Base-by-base conservation (phyloP, 2,329 filamentous ascomycete species). In the Exophiala spinifera region DNA sequence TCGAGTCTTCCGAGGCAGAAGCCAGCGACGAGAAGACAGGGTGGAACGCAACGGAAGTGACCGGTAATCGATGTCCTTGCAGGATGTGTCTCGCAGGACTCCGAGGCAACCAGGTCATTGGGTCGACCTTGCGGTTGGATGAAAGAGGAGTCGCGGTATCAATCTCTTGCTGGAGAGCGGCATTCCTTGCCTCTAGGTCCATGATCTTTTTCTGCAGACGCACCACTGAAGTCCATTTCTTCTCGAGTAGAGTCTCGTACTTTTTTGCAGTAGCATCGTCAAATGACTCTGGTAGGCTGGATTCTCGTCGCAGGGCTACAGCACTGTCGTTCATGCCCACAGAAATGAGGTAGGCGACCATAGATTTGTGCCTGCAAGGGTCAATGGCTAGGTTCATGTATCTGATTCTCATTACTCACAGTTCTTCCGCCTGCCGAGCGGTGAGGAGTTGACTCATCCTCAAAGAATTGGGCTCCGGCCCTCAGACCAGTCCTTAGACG, bases 211-310 rank as follows among this genome's bases (percentile, higher is more conserved):
- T 96, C 74, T 97, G 92, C 71, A 97, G 73, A 58, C 92, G 82
- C 66, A 96, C 91, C 23, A 97, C 88, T 66, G 90, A 94, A 17
- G 92, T 97, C 92, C 92, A 97, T 78, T 97, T 97, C 82, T 96
- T 96, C 79, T 97, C 92, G 63, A 97, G 74, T 23, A 97, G 74
- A 1, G 89, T 88, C 73, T 96, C 91, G 75, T 96, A 97, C 74
- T 95, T 96, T 77, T 96, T 96, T 49, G 86, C 81, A 17, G 89
- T 96, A 15, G 82, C 81, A 59, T 88, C 79, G 69, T 96, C 90
- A 65, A 95, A 91, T 34, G 75, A 78, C 61, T 88, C 83, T 48
- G 84, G 81, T 3, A 96, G 80, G 51, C 80, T 79, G n/a, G 89
- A 75, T 71, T 96, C 91, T 66, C 87, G 80, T 59, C 90, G 84